Conservation (phyloP, 1,284 basidiomycete genomes). For the Cerioporus squamosus region DNA sequence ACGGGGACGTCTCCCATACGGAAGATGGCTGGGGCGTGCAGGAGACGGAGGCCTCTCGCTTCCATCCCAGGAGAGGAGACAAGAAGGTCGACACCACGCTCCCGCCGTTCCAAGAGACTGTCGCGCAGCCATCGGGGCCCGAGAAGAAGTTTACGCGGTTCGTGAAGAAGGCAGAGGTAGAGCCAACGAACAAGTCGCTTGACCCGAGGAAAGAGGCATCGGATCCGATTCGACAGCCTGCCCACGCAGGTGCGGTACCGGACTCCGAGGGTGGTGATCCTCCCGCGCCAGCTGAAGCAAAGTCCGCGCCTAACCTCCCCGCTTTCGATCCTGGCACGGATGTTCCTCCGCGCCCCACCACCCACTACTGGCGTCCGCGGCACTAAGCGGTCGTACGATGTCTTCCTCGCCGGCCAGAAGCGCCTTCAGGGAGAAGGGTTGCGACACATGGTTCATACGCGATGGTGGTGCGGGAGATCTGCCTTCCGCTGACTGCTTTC, state of each 20-base stretch:
- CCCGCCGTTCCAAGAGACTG: neutral
- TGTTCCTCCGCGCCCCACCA: neutral
- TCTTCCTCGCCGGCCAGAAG: neutral
- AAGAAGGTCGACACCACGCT: neutral
- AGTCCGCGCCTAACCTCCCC: too few species aligned
- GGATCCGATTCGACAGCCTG: too few species aligned
- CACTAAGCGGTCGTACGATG: neutral
- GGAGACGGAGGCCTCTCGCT: neutral
- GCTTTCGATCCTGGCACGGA: too few species aligned
- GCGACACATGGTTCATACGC: slow-evolving; percentile 7
- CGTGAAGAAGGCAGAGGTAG: too few species aligned
- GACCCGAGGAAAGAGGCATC: too few species aligned
- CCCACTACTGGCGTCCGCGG: neutral
- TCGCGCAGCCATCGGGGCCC: neutral
- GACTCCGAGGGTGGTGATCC: too few species aligned
- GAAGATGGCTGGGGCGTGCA: neutral
- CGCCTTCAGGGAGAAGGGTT: neutral
- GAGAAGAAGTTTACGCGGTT: neutral
- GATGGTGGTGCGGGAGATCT: slow-evolving; percentile 14
- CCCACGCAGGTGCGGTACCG: too few species aligned
- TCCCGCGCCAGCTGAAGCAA: too few species aligned
- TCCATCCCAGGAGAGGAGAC: neutral
- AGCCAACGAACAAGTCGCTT: too few species aligned
- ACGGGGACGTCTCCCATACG: slow-evolving; percentile 1
- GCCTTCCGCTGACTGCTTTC: neutral